Percentiles rank a stretch among this genome's conserved stretches.
These are phyloP conservation scores for Entomortierella lignicola DNA, from an alignment of 192 early-diverging fungal species.

Conservation along the genomic window DNA sequence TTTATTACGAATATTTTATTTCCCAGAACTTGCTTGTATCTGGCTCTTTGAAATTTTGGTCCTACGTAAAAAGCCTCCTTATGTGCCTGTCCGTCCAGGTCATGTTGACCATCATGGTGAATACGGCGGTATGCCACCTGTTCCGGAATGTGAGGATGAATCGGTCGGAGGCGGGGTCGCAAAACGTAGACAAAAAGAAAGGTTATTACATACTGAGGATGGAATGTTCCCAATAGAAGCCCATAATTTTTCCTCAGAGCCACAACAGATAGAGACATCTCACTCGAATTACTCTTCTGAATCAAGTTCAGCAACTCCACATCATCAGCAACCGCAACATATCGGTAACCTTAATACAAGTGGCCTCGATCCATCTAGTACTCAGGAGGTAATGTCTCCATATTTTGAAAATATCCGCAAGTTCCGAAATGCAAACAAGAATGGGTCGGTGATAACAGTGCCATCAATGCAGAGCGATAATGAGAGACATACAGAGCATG, in stretches of 20 bases:
- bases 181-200: constrained; percentile 14
- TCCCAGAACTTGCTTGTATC: constrained; percentile 48
- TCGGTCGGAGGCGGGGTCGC: constrained; percentile 19
- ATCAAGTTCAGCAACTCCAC: neutral
- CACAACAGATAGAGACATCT: neutral
- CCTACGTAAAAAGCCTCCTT: constrained; percentile 20
- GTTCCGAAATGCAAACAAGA: constrained; percentile 22
- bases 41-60: constrained; percentile 52
- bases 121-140: constrained; percentile 1
- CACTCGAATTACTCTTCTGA: neutral
- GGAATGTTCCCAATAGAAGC: constrained; percentile 2
- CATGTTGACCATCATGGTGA: constrained; percentile 7
- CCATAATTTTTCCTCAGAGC: neutral
- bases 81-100: constrained; percentile 23
- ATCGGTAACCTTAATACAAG: constrained; percentile 6
- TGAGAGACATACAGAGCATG: neutral
- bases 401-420: constrained; percentile 40
- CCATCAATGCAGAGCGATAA: constrained; percentile 7
- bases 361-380: neutral
- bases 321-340: constrained; percentile 13
- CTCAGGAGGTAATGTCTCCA: constrained; percentile 30
- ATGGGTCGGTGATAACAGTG: constrained; percentile 8
- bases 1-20: constrained; percentile 47
- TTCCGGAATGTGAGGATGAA: neutral
- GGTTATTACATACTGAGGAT: neutral